Conservation (phyloP, 2,329 filamentous ascomycete genomes). For the Xylariomycetidae sp. region DNA sequence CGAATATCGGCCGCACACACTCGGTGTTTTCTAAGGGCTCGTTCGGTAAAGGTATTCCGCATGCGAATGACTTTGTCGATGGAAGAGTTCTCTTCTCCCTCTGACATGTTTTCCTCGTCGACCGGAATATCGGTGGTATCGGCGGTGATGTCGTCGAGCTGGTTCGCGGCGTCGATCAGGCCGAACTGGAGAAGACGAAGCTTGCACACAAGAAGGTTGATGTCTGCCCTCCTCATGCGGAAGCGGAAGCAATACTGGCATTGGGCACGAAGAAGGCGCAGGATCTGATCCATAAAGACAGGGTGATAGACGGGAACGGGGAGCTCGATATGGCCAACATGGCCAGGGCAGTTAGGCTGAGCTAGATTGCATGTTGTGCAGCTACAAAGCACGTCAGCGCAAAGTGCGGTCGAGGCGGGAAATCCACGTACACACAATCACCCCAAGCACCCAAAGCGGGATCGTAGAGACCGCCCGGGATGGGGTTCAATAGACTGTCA, state of each 20-base stretch:
- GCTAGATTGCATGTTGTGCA: conserved; percentile 90
- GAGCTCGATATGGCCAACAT: conserved; percentile 91
- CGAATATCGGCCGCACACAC: conserved; percentile 41
- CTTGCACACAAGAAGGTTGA: conserved; percentile 78
- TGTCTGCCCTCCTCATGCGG: conserved; percentile 66
- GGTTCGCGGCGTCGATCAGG: conserved; percentile 53
- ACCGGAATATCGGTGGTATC: conserved; percentile 30
- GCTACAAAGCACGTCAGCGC: conserved; percentile 35
- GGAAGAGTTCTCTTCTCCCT: conserved; percentile 52
- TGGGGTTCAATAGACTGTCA: conserved; percentile 81
- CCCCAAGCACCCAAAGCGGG: conserved; percentile 85
- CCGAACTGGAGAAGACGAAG: conserved; percentile 81
- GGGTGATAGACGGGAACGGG: conserved; percentile 92
- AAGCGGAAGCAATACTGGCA: conserved; percentile 89
- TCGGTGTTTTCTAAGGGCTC: conserved; percentile 58
- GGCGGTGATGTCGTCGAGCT: conserved; percentile 34
- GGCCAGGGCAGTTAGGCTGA: conserved; percentile 78
- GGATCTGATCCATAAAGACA: conserved; percentile 89
- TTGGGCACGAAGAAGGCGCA: conserved; percentile 77
- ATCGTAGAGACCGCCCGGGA: conserved; percentile 89
- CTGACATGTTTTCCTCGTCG: conserved; percentile 53
- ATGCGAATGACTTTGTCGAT: conserved; percentile 48
- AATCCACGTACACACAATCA: conserved; percentile 64
- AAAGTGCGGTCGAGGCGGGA: background rate
- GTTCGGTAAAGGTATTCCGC: conserved; percentile 64